Evolutionary conservation across 1,284 basidiomycete genomes (phyloP).

Genomic region (Puccinia polysora): DNA sequence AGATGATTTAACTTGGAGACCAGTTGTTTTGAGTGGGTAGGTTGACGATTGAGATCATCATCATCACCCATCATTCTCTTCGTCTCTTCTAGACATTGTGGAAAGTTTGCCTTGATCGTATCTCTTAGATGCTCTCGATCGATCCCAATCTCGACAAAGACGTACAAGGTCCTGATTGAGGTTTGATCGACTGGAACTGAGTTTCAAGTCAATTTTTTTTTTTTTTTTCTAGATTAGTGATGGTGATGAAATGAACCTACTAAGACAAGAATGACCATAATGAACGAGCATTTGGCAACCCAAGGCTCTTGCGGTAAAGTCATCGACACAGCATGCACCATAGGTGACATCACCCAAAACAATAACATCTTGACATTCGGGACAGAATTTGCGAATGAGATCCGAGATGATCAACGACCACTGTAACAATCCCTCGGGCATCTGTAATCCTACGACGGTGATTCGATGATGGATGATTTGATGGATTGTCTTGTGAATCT

Average conservation of each 20-base stretch:
- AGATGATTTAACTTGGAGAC: not conserved
- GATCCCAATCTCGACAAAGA: constrained; percentile 96
- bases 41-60: constrained; percentile 5
- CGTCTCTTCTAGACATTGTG: constrained; percentile 50
- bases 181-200: constrained; percentile 88
- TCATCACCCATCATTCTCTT: not conserved
- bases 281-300: constrained; percentile 98
- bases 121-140: constrained; percentile 76
- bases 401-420: constrained; percentile 97
- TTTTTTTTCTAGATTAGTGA: not conserved
- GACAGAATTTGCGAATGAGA: constrained; percentile 78
- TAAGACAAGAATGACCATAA: constrained; percentile 95
- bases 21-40: not conserved
- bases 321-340: constrained; percentile 97
- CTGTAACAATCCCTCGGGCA: constrained; percentile 97
- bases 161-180: constrained; percentile 87
- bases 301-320: constrained; percentile 90
- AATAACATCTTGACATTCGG: constrained; percentile 68
- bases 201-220: not conserved
- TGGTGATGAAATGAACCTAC: constrained; percentile 56
- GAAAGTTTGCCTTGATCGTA: constrained; percentile 81
- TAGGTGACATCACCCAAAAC: constrained; percentile 99
- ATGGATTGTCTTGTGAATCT: constrained; percentile 91
- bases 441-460: constrained; percentile 84
- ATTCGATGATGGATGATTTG: constrained; percentile 80